Evolutionary conservation across 116 monocot species (phyloP).

Genomic region (Phalaenopsis hybrid): DNA sequence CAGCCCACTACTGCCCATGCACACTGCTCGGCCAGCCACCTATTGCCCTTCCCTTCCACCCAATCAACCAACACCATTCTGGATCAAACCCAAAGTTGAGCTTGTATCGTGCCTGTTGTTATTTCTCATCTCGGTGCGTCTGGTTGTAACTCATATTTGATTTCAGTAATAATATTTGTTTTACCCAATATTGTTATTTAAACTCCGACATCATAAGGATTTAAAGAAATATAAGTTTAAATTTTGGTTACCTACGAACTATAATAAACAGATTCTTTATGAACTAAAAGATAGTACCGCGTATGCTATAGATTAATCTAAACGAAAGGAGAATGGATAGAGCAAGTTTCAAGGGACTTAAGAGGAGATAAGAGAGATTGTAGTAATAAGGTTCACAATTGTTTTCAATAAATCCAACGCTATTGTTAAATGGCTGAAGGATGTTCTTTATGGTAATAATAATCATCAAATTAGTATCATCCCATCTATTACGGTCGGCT

Average conservation of each 20-base stretch:
- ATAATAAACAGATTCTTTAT: background rate
- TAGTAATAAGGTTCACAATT: background rate
- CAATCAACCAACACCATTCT: too few species aligned
- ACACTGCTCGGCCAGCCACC: too few species aligned
- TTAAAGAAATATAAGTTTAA: too few species aligned
- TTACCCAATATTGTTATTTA: too few species aligned
- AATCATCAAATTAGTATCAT: background rate
- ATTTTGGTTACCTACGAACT: background rate
- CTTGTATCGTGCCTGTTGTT: too few species aligned
- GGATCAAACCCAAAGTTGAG: too few species aligned
- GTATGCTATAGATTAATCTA: background rate
- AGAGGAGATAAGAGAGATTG: background rate
- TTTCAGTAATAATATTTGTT: too few species aligned
- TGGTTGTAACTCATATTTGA: too few species aligned
- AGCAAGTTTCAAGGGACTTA: background rate
- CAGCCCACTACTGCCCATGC: too few species aligned
- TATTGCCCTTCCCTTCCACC: too few species aligned
- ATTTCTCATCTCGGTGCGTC: too few species aligned
- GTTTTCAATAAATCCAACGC: background rate
- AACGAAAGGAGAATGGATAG: background rate
- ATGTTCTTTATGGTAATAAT: background rate
- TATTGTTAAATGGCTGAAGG: background rate
- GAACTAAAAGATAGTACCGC: background rate
- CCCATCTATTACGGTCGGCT: background rate
- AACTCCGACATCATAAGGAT: too few species aligned